Base-by-base conservation (phyloP, 1,284 basidiomycete species). In the Ustanciosporium gigantosporum region DNA sequence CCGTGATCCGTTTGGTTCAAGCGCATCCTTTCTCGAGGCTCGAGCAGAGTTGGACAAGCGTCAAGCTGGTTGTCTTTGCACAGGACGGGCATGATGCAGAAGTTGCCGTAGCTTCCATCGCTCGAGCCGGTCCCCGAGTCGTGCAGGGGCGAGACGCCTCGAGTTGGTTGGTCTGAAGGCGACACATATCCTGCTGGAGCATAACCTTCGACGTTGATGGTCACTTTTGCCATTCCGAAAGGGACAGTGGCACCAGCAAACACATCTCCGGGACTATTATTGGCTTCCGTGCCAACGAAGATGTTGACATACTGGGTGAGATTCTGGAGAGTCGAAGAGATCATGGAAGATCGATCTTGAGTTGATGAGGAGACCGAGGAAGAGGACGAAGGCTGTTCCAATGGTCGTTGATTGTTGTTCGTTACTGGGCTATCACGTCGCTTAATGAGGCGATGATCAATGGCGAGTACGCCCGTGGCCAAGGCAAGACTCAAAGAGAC, bases 121-220 rank as follows among this genome's bases (percentile, higher is more conserved):
- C 58, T 61, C 13, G 70, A 73, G 25, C 70, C 69, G 3, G 70
- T 73, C 24, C 70, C 70, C 16, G 66, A 61, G 39, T 73, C 70
- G 44, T 73, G 70, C 6, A 73, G 55, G 1, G 53, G 47, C 14
- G 56, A 61, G 20, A 73, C 42, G 19, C 70, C 69, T n/a, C 70
- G 66, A 15, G 70, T 61, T 6, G 53, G 46, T 25, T 61, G 46
- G 31, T 58, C 43, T 9, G 45, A 36, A 6, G 62, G 48, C 37
- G 42, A 60, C 19, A 64, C 61, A 36, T 73, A 66, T 21, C 68
- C 68, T 4, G 69, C 62, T 5, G 72, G 72, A 17, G 66, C 59
- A 31, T 74, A 73, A 16, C 50, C 51, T 31, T 70, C 67, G 31
- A 71, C 48, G 46, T 67, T 66, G 51, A 70, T 55, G 5, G 61